Evolutionary conservation across 2,329 filamentous ascomycete species (phyloP).

Genomic region (Apiospora rasikravindrae): DNA sequence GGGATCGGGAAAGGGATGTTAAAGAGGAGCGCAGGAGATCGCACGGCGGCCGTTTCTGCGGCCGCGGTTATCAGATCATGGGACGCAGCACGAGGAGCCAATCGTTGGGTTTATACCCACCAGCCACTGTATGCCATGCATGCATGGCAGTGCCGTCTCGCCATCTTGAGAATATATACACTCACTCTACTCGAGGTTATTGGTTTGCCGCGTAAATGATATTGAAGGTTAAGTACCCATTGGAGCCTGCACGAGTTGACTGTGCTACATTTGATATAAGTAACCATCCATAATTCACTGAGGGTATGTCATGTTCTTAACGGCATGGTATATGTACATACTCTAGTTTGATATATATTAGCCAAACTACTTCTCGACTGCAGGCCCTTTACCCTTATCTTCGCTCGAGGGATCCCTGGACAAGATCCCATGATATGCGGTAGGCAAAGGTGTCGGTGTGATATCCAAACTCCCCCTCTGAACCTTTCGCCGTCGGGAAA

Average conservation of each 20-base stretch:
- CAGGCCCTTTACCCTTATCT: not conserved
- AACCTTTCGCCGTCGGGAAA: not conserved
- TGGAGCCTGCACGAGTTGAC: not conserved
- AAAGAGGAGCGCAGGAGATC: conserved; percentile 4
- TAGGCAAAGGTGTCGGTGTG: not conserved
- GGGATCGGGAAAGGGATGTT: not conserved
- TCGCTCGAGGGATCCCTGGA: not conserved
- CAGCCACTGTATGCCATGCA: not conserved
- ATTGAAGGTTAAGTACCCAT: too few relatives aligned
- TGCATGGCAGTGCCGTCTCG: not conserved
- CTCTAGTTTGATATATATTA: not conserved
- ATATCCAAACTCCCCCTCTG: not conserved
- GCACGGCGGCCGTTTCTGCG: conserved; percentile 11
- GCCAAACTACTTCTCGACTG: not conserved
- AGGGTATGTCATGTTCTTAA: not conserved
- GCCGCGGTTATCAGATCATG: conserved; percentile 9
- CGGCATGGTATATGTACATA: not conserved
- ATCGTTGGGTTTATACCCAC: not conserved
- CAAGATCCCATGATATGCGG: not conserved
- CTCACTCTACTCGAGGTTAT: too few relatives aligned
- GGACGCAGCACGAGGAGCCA: not conserved
- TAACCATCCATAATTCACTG: not conserved
- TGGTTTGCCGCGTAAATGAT: too few relatives aligned
- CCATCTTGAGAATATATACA: not conserved
- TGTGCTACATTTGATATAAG: not conserved